These are phyloP conservation scores for Citrus hindsii DNA, from an alignment of 345 rosid genomes.

Conservation along the genomic window DNA sequence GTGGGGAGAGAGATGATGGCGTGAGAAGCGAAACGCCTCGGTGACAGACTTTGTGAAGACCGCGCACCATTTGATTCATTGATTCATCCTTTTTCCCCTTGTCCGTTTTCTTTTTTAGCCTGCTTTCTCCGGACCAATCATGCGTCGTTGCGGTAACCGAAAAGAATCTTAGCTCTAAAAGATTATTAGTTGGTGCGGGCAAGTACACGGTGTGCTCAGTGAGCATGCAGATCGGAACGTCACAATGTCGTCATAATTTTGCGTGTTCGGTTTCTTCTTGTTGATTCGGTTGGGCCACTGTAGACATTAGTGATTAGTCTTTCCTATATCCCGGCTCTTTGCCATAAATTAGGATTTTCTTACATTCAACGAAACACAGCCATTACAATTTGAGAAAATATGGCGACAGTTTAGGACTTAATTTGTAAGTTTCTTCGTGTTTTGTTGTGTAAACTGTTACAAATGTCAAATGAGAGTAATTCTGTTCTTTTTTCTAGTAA, in stretches of 20 bases:
- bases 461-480: too few relatives aligned
- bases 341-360: background rate
- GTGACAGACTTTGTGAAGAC: constrained; percentile 42
- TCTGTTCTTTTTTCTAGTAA: too few relatives aligned
- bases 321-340: background rate
- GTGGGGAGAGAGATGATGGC: constrained; percentile 24
- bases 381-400: background rate
- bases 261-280: background rate
- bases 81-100: background rate
- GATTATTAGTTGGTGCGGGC: background rate
- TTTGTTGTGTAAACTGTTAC: too few relatives aligned
- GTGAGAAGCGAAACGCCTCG: constrained; percentile 35
- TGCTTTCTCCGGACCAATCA: background rate
- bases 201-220: background rate
- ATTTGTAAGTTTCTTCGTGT: too few relatives aligned
- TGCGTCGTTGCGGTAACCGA: background rate
- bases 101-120: background rate
- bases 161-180: background rate
- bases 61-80: constrained; percentile 32
- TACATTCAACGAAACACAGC: background rate
- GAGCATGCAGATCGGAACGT: background rate
- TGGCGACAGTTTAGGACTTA: too few relatives aligned
- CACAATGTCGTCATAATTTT: background rate
- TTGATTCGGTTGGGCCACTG: background rate
- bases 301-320: background rate